Evolutionary conservation across 1,139 yeast species (phyloP), one percentile per base, ranked within the genome.

Genomic region (Magnusiomyces starmeri): DNA sequence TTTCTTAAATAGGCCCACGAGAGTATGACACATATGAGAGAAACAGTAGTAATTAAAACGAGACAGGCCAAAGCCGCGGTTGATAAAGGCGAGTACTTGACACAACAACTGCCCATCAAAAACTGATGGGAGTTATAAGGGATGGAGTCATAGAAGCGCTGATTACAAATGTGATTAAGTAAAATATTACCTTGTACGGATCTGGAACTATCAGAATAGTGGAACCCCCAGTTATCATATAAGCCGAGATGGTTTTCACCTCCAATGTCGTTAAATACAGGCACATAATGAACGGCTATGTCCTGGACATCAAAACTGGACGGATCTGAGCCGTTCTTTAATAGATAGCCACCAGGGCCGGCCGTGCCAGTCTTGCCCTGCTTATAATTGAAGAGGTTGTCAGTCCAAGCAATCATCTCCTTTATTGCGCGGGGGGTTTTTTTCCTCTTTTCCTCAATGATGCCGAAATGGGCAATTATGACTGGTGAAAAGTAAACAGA

Each of bases 81-180:
- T 6, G 37, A 32, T n/a, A 32, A 4, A 4, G 37, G 37, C 6
- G 37, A n/a, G 18, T 51, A 49, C 16, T 43, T 40, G 12, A 48
- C 42, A 22, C 54, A 48, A 45, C 54, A 51, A 12, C 51, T 48
- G 8, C 39, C 37, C 8, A 18, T 18, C 37, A 32, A 14, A 18
- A n/a, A 47, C 18, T 29, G 21, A 7, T 44, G 43, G 18, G 34
- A 29, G 34, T 32, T 45, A 10, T 32, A 34, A 10, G 18, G 12
- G 4, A 18, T 18, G 6, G 12, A 6, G n/a, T 14, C 37, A 10
- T 14, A 18, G n/a, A 32, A n/a, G n/a, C 37, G 37, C n/a, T 32
- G 37, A 18, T 32, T 32, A n/a, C 56, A 53, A 22, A 45, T 16
- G 24, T 53, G 56, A 26, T 53, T 53, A 7, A 53, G 42, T 21